Evolutionary conservation across 164 flowering plant species (phyloP).

Genomic region (Annona squamosa): DNA sequence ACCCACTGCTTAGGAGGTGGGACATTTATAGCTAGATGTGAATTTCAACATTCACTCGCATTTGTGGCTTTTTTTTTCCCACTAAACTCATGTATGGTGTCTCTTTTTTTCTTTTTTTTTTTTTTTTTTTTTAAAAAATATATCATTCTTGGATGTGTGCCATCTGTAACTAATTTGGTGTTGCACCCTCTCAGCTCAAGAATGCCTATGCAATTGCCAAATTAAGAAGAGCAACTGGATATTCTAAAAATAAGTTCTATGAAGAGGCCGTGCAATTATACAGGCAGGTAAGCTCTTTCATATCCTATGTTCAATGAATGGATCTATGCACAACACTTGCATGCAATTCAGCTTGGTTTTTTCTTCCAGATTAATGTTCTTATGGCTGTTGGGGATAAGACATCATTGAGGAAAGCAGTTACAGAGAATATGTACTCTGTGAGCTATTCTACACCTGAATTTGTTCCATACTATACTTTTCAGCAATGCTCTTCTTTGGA

Average conservation of each 20-base stretch:
- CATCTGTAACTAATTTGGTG: background rate
- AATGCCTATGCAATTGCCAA: conserved; percentile 82
- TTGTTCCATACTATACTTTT: background rate
- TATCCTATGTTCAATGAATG: background rate
- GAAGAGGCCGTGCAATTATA: conserved; percentile 58
- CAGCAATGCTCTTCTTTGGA: background rate
- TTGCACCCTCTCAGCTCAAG: conserved; percentile 48
- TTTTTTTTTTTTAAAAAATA: background rate
- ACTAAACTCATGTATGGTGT: background rate
- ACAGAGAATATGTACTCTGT: conserved; percentile 94
- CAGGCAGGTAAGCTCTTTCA: conserved; percentile 50
- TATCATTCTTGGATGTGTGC: background rate
- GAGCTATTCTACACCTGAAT: conserved; percentile 20
- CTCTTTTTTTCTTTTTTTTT: background rate
- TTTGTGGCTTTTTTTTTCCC: background rate
- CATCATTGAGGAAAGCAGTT: conserved; percentile 61
- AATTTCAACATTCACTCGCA: too few species aligned
- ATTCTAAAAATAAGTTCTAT: conserved; percentile 65
- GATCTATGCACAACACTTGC: background rate
- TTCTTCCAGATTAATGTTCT: conserved; percentile 61
- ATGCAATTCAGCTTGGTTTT: conserved; percentile 1
- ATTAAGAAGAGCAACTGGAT: conserved; percentile 64
- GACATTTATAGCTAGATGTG: too few species aligned
- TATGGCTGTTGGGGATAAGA: conserved; percentile 72
- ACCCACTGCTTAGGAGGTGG: too few species aligned